phyloP scores from a whole-genome alignment of 495 filamentous ascomycete genomes.

The Hypoxylon lienhwacheense region DNA sequence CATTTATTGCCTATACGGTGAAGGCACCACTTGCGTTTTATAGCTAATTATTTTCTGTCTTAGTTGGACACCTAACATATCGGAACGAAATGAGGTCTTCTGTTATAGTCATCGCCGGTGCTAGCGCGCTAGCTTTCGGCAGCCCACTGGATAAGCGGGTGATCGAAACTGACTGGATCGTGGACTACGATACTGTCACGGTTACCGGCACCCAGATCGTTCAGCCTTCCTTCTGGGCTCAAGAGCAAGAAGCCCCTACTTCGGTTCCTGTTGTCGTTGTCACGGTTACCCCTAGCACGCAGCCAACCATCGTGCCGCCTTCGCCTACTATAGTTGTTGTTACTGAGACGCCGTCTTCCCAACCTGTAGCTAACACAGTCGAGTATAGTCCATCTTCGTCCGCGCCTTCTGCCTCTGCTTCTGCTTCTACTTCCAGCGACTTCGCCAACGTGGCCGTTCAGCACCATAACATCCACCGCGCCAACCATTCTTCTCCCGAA shows the following conservation, averaged over 20 bases:
- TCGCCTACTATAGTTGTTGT: slow-evolving; percentile 19
- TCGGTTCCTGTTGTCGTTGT: slow-evolving; percentile 6
- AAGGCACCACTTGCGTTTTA: slow-evolving; percentile 27
- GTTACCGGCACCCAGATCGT: slow-evolving; percentile 47
- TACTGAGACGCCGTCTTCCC: slow-evolving; percentile 18
- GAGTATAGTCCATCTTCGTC: no score
- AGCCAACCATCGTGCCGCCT: slow-evolving; percentile 1
- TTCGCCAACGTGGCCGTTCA: slow-evolving; percentile 58
- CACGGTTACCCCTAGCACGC: slow-evolving; percentile 28
- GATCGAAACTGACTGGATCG: slow-evolving; percentile 57
- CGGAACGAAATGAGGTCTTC: slow-evolving; percentile 69
- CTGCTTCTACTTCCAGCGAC: slow-evolving; percentile 5
- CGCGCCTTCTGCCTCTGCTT: background rate
- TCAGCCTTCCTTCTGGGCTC: slow-evolving; percentile 27
- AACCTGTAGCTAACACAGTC: no score
- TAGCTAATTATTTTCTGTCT: slow-evolving; percentile 15
- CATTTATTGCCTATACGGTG: slow-evolving; percentile 7
- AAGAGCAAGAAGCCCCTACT: no score
- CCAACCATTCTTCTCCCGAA: slow-evolving; percentile 71
- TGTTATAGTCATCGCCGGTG: slow-evolving; percentile 60
- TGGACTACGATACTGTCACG: slow-evolving; percentile 62
- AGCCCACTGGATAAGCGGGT: slow-evolving; percentile 61
- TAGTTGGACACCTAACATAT: slow-evolving; percentile 2
- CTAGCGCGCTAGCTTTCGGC: slow-evolving; percentile 63
- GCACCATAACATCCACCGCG: slow-evolving; percentile 85